Evolutionary conservation across 139 green algal genomes (phyloP), one percentile per base, ranked within the genome.

Genomic region (Eudorina sp.): DNA sequence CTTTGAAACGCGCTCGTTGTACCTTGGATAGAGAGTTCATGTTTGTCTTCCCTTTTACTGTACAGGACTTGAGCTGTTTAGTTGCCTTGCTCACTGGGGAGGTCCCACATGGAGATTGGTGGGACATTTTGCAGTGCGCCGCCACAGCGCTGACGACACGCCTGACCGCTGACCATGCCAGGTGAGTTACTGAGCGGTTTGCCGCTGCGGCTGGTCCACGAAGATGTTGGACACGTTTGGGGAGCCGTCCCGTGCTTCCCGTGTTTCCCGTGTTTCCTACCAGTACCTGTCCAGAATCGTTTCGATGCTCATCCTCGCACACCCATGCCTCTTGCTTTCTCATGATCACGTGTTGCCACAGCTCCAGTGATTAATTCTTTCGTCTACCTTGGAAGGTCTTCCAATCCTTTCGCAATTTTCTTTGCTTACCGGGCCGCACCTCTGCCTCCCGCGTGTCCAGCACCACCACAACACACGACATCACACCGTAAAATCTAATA

Each of bases 91-190:
- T 84, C 36, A 84, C 76, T 18, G 31, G 53, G 27, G 76, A 53
- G 18, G 73, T 41, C 7, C 14, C 51, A 19, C 18, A 70, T 36
- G 53, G 76, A 23, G 76, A 68, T 29, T 84, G 76, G 76, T 84
- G 76, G 76, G 76, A 84, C 21, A 72, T 68, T 8, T 36, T 84
- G 40, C 53, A 72, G 36, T 9, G 34, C 36, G 53, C 76, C 13
- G 51, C 36, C 6, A 9, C 19, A 21, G 38, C 53, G 34, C 34
- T 72, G 7, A 72, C 53, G 7, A 43, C 38, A 19, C 53, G 38
- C 34, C 34, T 84, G 1, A 7, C 48, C 0, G 53, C 53, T 11
- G 76, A 84, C 34, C 76, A 84, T 36, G 76, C 76, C 21, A 84
- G 76, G 76, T 84, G 23, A 31, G 34, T 27, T 27, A 4, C 16